These are phyloP conservation scores for Tricholoma hemisulphureum DNA, from an alignment of 768 basidiomycete genomes.

Conservation along the genomic window DNA sequence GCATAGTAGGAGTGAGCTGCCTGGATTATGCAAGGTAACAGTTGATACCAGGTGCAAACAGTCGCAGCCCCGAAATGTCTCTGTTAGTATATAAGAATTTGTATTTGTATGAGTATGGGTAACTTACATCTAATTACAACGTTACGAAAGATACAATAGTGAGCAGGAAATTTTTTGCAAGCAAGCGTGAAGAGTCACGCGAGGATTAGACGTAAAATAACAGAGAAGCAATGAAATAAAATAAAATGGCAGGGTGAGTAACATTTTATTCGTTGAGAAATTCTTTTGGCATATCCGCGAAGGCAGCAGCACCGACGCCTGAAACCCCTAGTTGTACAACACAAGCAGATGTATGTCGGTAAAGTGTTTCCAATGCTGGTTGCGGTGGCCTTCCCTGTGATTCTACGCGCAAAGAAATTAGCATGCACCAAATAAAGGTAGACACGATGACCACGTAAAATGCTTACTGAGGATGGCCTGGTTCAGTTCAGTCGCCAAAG, in stretches of 20 bases:
- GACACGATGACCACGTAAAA: background rate
- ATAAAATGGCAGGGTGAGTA: background rate
- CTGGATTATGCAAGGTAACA: too few relatives aligned
- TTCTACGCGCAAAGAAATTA: slow-evolving; percentile 41
- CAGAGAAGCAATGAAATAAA: background rate
- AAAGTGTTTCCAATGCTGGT: slow-evolving; percentile 74
- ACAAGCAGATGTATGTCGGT: slow-evolving; percentile 69
- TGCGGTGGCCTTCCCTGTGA: slow-evolving; percentile 73
- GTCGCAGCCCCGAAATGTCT: too few relatives aligned
- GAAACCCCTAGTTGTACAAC: slow-evolving; percentile 69
- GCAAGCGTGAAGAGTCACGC: background rate
- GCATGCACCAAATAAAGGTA: background rate
- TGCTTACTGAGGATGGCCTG: slow-evolving; percentile 76
- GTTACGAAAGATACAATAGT: background rate
- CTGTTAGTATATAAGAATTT: background rate
- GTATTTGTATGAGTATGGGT: background rate
- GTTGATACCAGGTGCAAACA: too few relatives aligned
- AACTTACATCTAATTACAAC: background rate
- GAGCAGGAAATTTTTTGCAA: background rate
- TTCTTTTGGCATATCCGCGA: slow-evolving; percentile 76
- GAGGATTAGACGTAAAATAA: background rate
- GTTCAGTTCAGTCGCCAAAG: slow-evolving; percentile 75
- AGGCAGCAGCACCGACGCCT: slow-evolving; percentile 76
- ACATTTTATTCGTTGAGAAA: slow-evolving; percentile 49
- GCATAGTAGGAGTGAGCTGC: too few relatives aligned